Base-by-base conservation (phyloP, 2,329 filamentous ascomycete genomes). In the Alternaria dauci region DNA sequence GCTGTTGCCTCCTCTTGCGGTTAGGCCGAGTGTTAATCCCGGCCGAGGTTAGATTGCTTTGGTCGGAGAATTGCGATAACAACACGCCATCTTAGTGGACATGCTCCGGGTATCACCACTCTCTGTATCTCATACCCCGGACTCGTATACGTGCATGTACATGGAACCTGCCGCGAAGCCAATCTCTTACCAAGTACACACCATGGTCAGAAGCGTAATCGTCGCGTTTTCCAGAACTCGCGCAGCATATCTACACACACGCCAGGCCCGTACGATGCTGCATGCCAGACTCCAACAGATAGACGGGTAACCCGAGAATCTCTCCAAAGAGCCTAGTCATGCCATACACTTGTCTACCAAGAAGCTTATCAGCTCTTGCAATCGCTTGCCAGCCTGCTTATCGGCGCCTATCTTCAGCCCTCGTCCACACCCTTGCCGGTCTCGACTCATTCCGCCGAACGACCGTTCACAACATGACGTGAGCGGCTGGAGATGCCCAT, bases 41-140 rank as follows among this genome's bases (percentile, higher is more conserved):
- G 26, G 30, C 5, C 9, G 32, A 36, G 36, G 8, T n/a, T 58
- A 55, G 47, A 52, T 34, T 18, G 32, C 36, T 18, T 11, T 28
- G 30, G 26, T 54, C 55, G 65, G 50, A 53, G 30, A 47, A 52
- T 55, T 58, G 42, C 53, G 66, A 70, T 69, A 69, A 69, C 62
- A 26, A 51, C 53, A 41, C 34, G 52, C 41, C 47, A 14, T 58
- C 51, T 62, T 25, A 67, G 55, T 70, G 61, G 66, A 56, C 51
- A 43, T 46, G 20, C 26, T 38, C 34, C 30, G 5, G 20, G 28
- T 36, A 63, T 51, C 41, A 55, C 39, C 32, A 55, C 20, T 55
- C 25, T 26, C 26, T 54, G 26, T 42, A 53, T 53, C 42, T 42
- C 51, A 11, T 11, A 23, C 32, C 41, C 26, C 42, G 8, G 34